Conservation (phyloP, 2,329 filamentous ascomycete genomes). For the Fusarium austroafricanum region DNA sequence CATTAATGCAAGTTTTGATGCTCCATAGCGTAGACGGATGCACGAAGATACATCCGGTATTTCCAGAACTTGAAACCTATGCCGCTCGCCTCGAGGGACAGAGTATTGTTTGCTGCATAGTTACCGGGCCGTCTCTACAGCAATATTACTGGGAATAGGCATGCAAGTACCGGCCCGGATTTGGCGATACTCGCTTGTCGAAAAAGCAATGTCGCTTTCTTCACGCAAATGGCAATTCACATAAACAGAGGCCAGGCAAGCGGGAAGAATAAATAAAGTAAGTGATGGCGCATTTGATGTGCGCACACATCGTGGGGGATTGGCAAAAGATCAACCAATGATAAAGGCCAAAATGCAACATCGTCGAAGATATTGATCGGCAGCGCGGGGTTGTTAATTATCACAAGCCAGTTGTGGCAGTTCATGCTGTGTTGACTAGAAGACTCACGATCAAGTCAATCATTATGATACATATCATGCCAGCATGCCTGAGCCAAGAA, state of each 20-base stretch:
- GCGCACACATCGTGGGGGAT: not conserved
- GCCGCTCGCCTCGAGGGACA: conserved; percentile 4
- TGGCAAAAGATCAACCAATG: conserved; percentile 1
- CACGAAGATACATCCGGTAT: not conserved
- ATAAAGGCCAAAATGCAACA: conserved; percentile 6
- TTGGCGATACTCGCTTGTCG: conserved; percentile 8
- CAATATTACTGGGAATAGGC: conserved; percentile 5
- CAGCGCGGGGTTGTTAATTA: not conserved
- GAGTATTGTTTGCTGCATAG: conserved; percentile 1
- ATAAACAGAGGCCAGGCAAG: conserved; percentile 1
- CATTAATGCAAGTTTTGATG: not conserved
- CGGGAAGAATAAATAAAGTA: not conserved
- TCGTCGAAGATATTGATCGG: conserved; percentile 6
- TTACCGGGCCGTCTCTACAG: conserved; percentile 23
- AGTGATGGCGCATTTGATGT: not conserved
- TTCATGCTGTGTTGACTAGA: not conserved
- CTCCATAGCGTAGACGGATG: no score
- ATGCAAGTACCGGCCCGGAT: conserved; percentile 19
- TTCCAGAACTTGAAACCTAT: not conserved
- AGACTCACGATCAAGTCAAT: not conserved
- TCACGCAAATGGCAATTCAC: not conserved
- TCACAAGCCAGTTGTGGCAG: not conserved
- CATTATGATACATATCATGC: not conserved
- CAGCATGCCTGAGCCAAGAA: conserved; percentile 2
- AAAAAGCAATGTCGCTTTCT: not conserved